These are phyloP conservation scores for Symmetrospora coprosmae DNA, from an alignment of 768 basidiomycete species.

Conservation along the genomic window DNA sequence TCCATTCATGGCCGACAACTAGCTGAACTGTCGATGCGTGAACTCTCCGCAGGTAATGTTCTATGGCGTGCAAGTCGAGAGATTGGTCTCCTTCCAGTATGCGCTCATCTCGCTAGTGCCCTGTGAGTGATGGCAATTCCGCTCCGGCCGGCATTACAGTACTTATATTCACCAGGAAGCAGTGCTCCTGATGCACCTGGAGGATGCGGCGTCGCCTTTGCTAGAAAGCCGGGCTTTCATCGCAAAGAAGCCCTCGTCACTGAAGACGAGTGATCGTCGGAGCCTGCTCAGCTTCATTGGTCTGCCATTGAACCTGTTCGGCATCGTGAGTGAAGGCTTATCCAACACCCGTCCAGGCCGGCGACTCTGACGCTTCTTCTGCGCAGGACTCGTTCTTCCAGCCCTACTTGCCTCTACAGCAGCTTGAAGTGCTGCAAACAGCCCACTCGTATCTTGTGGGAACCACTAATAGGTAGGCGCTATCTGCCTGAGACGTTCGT, in stretches of 20 bases:
- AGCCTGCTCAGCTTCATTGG: conserved; percentile 86
- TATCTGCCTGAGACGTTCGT: too few species aligned
- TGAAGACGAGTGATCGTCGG: conserved; percentile 74
- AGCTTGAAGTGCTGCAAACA: conserved; percentile 74
- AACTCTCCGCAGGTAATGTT: conserved; percentile 91
- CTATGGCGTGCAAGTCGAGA: conserved; percentile 77
- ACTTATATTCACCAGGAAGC: too few species aligned
- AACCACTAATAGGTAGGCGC: too few species aligned
- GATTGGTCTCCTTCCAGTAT: conserved; percentile 92
- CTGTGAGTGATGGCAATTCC: conserved; percentile 42
- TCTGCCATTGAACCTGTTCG: conserved; percentile 84
- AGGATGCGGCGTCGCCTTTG: conserved; percentile 80
- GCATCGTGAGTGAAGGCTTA: conserved; percentile 48
- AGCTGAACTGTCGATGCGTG: neutral
- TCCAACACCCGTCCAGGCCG: neutral
- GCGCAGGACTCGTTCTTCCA: conserved; percentile 84
- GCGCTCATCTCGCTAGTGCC: conserved; percentile 87
- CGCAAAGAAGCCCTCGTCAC: conserved; percentile 57
- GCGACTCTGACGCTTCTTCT: neutral
- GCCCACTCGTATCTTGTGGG: conserved; percentile 61
- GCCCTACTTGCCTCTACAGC: conserved; percentile 89
- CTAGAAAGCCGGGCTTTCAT: conserved; percentile 51
- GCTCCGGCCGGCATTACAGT: neutral
- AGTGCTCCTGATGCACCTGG: conserved; percentile 75
- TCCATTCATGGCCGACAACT: neutral